Percentiles rank a stretch among this genome's conserved stretches.
Conservation (phyloP, 768 basidiomycete species). For the Amanita brunnescens region DNA sequence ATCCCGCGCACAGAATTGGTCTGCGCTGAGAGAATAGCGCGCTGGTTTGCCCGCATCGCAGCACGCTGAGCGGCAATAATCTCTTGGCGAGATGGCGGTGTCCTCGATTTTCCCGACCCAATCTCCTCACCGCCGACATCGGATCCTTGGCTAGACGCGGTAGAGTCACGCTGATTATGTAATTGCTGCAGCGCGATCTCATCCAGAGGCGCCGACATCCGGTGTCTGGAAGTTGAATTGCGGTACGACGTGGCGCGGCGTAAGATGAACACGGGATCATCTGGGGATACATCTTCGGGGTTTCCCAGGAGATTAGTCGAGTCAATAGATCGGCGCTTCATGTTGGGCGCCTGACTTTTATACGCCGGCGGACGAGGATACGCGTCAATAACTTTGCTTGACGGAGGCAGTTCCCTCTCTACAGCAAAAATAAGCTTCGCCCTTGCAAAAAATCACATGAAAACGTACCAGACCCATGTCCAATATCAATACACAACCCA, state of each 20-base stretch:
- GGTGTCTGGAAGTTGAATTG: constrained; percentile 57
- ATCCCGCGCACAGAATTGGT: constrained; percentile 80
- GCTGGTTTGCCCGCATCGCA: constrained; percentile 76
- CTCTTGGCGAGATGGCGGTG: constrained; percentile 60
- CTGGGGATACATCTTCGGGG: constrained; percentile 63
- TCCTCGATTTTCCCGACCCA: constrained; percentile 18
- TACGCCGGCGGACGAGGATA: constrained; percentile 68
- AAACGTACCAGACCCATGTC: constrained; percentile 45
- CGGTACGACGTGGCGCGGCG: constrained; percentile 76
- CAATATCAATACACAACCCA: constrained; percentile 55
- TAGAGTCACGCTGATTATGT: constrained; percentile 47
- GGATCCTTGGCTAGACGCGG: constrained; percentile 49
- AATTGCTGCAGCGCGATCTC: constrained; percentile 72
- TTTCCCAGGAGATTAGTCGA: constrained; percentile 62
- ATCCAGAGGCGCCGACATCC: constrained; percentile 71
- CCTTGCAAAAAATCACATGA: neutral
- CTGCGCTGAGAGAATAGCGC: constrained; percentile 74
- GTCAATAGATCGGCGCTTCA: constrained; percentile 84
- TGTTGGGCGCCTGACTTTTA: constrained; percentile 50
- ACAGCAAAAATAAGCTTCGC: constrained; percentile 7
- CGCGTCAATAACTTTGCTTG: constrained; percentile 80
- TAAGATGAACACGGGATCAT: constrained; percentile 87
- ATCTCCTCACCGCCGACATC: constrained; percentile 25
- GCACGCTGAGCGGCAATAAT: constrained; percentile 92
- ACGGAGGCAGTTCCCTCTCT: constrained; percentile 77